Conservation (phyloP, 306 rosid genomes). For the Casuarina cunninghamiana region DNA sequence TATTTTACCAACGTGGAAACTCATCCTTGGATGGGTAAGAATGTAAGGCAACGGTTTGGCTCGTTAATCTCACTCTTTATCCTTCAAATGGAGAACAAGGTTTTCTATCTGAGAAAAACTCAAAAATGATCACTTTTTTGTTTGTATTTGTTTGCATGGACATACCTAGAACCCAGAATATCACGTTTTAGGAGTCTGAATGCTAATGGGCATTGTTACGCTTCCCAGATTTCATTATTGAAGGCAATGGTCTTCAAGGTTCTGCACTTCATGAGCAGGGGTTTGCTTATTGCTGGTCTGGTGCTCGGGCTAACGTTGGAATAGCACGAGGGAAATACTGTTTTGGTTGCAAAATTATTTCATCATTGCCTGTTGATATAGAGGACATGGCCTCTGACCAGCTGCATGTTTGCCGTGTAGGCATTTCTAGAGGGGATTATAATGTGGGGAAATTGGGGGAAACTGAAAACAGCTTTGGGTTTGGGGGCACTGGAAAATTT, state of each 20-base stretch:
- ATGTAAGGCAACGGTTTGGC: neutral
- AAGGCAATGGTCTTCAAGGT: constrained; percentile 36
- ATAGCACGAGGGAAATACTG: constrained; percentile 54
- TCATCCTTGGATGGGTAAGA: neutral
- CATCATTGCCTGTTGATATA: constrained; percentile 38
- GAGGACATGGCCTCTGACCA: constrained; percentile 38
- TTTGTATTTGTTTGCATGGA: neutral
- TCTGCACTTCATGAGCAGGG: constrained; percentile 47
- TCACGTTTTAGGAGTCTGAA: neutral
- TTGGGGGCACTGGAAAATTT: constrained; percentile 50
- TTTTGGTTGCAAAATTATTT: constrained; percentile 50
- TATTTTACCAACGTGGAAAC: neutral
- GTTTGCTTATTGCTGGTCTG: constrained; percentile 69
- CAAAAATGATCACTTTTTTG: neutral
- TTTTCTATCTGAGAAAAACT: neutral
- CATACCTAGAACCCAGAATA: neutral
- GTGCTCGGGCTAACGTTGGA: constrained; percentile 51
- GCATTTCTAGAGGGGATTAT: constrained; percentile 53
- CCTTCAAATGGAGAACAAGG: neutral
- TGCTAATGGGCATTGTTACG: constrained; percentile 7
- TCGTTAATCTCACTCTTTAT: neutral
- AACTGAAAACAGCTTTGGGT: constrained; percentile 50
- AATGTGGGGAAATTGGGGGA: constrained; percentile 56
- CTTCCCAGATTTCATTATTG: constrained; percentile 45
- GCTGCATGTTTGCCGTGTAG: constrained; percentile 51